Evolutionary conservation across 176 grass and related monocot genomes (phyloP).

Genomic region (Lolium perenne): DNA sequence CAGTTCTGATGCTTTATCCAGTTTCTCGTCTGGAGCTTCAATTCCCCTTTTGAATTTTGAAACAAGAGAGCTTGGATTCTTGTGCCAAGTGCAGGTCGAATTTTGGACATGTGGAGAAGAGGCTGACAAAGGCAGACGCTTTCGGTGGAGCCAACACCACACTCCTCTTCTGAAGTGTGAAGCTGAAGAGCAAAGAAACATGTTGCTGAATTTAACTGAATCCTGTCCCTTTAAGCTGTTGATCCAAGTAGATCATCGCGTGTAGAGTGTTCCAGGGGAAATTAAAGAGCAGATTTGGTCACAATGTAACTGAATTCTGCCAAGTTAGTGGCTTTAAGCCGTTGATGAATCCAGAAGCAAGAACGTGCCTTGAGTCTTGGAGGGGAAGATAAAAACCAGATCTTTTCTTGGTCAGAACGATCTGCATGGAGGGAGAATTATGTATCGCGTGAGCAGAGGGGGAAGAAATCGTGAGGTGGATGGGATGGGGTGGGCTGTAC

Average conservation of each 20-base stretch:
- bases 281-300: not conserved
- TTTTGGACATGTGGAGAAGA: not conserved
- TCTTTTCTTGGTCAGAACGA: not conserved
- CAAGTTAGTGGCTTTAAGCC: not conserved
- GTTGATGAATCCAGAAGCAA: not conserved
- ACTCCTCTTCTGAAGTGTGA: not conserved
- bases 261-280: not conserved
- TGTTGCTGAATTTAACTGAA: constrained; percentile 9
- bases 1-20: not conserved
- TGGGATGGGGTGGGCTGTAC: constrained; percentile 17
- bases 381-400: not conserved
- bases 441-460: not conserved
- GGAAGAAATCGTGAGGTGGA: constrained; percentile 1
- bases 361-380: not conserved
- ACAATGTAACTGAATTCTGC: constrained; percentile 15
- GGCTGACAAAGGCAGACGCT: not conserved
- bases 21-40: not conserved
- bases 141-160: not conserved
- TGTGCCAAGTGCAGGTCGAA: not conserved
- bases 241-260: no score
- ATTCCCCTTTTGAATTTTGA: not conserved
- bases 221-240: not conserved
- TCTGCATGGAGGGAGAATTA: not conserved
- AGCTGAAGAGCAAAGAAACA: not conserved
- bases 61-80: not conserved